phyloP scores from a whole-genome alignment of 2,329 filamentous ascomycete species.

The Aciculosporium take region DNA sequence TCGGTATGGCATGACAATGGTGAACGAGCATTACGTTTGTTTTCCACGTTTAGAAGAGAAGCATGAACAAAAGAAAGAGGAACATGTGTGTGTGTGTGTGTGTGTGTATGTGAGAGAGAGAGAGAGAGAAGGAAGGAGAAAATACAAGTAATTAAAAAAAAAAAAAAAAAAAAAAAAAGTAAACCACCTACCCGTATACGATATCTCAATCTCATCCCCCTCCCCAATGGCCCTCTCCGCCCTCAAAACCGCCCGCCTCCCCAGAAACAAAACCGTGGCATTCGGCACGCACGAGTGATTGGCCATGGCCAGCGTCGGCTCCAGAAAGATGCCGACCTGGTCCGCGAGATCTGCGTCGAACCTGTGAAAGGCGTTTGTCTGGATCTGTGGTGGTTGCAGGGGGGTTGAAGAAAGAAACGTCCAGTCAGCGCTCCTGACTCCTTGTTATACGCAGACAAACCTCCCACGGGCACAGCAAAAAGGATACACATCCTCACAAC shows the following conservation, averaged over 20 bases:
- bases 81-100: no score
- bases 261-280: conserved; percentile 40
- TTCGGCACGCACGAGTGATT: conserved; percentile 52
- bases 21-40: no score
- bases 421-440: no score
- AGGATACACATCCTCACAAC: no score
- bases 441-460: no score
- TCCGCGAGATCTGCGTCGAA: conserved; percentile 34
- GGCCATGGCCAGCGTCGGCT: conserved; percentile 40
- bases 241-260: conserved; percentile 34
- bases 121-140: neutral
- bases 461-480: no score
- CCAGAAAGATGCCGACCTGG: conserved; percentile 40
- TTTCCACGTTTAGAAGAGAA: no score
- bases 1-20: no score
- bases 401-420: neutral
- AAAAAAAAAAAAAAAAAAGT: neutral
- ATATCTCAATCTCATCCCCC: conserved; percentile 45
- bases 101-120: no score
- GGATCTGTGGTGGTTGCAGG: conserved; percentile 27
- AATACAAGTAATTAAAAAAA: no score
- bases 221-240: conserved; percentile 33
- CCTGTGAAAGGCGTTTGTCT: conserved; percentile 48
- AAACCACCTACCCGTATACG: conserved; percentile 38
- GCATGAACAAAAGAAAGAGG: neutral